These are phyloP conservation scores for Rubia yunnanensis DNA, from an alignment of 257 asterid species.

Conservation along the genomic window DNA sequence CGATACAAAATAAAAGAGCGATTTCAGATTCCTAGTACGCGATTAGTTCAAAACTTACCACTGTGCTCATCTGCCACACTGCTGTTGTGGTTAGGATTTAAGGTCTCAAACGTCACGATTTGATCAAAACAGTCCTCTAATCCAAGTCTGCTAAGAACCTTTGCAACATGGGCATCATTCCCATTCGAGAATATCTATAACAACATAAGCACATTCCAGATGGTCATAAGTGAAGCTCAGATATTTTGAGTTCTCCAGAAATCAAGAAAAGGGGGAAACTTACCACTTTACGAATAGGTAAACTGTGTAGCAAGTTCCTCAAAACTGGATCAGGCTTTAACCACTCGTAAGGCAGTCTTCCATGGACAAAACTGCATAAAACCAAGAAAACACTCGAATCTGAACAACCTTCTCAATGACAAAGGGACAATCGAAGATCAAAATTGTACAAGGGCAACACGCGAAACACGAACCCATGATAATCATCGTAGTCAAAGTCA, in stretches of 20 bases:
- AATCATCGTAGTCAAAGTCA: conserved; percentile 78
- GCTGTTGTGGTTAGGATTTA: conserved; percentile 47
- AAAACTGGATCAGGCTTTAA: conserved; percentile 56
- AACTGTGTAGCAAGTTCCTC: conserved; percentile 50
- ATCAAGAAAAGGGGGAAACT: conserved; percentile 14
- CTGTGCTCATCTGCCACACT: conserved; percentile 12
- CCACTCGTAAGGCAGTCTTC: conserved; percentile 77
- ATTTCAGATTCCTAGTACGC: too few species aligned
- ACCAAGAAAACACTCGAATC: not conserved
- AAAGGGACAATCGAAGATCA: not conserved
- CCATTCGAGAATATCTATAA: conserved; percentile 87
- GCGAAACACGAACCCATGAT: conserved; percentile 42
- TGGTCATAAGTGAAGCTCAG: conserved; percentile 8
- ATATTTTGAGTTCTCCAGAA: not conserved
- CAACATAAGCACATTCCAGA: not conserved
- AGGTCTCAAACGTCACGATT: conserved; percentile 62
- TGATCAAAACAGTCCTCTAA: conserved; percentile 78
- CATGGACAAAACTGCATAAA: conserved; percentile 62
- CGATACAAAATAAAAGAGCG: not conserved
- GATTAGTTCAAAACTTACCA: conserved; percentile 32
- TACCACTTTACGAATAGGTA: conserved; percentile 78
- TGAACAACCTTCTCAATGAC: not conserved
- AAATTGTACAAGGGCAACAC: not conserved
- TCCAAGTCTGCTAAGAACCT: conserved; percentile 63
- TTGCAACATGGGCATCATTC: conserved; percentile 82